Base-by-base conservation (phyloP, 129 eudicot genomes). In the Calendula officinalis region DNA sequence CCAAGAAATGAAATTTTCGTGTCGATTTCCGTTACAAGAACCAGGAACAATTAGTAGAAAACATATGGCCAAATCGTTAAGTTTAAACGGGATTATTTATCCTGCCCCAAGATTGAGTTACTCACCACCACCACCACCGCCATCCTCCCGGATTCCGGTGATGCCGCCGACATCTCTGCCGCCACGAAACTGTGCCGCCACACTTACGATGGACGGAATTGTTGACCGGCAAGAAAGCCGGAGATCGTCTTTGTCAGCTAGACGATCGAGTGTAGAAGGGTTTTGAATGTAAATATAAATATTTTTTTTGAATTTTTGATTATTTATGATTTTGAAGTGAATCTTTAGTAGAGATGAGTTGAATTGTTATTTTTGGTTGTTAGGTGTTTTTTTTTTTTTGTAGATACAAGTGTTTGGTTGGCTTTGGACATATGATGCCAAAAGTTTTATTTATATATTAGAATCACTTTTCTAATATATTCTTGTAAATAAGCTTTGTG, bases 251-350 rank as follows among this genome's bases (percentile, higher is more conserved):
- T 74, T 89, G 5, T 85, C 91, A 35, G 79, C 73, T 52, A 70
- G 84, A 53, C 82, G 85, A 70, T 75, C 90, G 5, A 83, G 90
- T 75, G 95, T 91, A 36, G 86, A 91, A 82, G 94, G 90, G 52
- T 91, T 84, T 82, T 84, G 85, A 84, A 63, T 78, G 86, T 80
- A 71, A 43, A 79, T 83, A 79, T 75, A 71, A 47, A 69, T 72
- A 52, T 71, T 30, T 60, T 47, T 47, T 58, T 56, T 55, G n/a
- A 36, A 30, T 60, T 72, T 72, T 64, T 4, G 80, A 60, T 63
- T 67, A 12, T 46, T 45, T 55, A 48, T 67, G 47, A 22, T 11
- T n/a, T n/a, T n/a, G n/a, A n/a, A n/a, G n/a, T n/a, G n/a, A n/a
- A n/a, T n/a, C n/a, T n/a, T n/a, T n/a, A n/a, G n/a, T n/a, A n/a